Base-by-base conservation (phyloP, 2,329 filamentous ascomycete species). In the Trichoderma simmonsii region DNA sequence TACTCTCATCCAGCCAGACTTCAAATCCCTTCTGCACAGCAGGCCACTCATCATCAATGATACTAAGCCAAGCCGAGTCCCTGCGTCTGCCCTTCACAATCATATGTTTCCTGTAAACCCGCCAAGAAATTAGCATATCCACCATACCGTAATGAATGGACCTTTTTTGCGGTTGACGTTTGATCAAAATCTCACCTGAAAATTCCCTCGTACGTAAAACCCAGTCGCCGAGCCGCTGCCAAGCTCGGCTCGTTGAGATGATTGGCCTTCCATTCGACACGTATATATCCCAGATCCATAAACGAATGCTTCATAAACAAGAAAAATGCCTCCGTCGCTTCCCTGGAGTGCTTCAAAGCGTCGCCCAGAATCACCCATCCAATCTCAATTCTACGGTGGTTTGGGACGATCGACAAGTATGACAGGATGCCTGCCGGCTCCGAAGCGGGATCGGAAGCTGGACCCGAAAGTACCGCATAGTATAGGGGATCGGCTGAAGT, bases 181-280 rank as follows among this genome's bases (percentile, higher is more conserved):
- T 24, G 56, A 15, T 61, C 48, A n/a, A 28, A 26, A 63, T 71
- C 71, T 59, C 73, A 82, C 81, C 89, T 83, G 73, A 91, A 91
- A 0, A 85, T 75, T 0, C 90, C 90, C 77, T 92, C 90, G 75
- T 80, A 88, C 0, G 78, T 78, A 74, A 91, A 92, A 0, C 90
- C 90, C 9, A 90, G 77, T 3, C 90, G 80, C 74, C 80, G 71
- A 0, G 90, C 90, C 0, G 90, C 89, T 4, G 83, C 80, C 15
- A 83, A 80, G 59, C 87, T 90, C 0, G 85, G 81, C 43, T 75
- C 81, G 76, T 92, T 92, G 12, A 89, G 79, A 18, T 82, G 75
- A 76, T 91, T 85, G 68, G 87, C 89, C 75, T 91, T 92, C 89
- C 90, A 92, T 77, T 91, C 89, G 4, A 90, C 84, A 8, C 90